Conservation (phyloP, 2,329 filamentous ascomycete genomes). For the Diaporthe vexans region DNA sequence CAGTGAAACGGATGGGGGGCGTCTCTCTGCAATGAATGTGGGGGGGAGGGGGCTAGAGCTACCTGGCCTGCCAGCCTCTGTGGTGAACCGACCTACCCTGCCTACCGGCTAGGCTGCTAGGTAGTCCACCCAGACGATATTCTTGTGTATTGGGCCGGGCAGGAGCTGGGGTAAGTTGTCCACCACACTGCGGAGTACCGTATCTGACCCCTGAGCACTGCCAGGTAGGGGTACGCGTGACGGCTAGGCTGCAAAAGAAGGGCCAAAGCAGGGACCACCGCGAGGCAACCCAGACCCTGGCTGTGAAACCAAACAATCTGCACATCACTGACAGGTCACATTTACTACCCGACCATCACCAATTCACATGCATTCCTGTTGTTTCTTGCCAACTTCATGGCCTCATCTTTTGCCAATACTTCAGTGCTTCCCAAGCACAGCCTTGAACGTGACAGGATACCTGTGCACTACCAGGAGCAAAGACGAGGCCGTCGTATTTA, state of each 20-base stretch:
- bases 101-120: neutral
- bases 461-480: neutral
- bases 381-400: no score
- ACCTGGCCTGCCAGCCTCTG: neutral
- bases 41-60: conserved; percentile 21
- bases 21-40: conserved; percentile 30
- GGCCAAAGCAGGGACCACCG: conserved; percentile 9
- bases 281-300: conserved; percentile 18
- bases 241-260: neutral
- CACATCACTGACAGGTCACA: conserved; percentile 31
- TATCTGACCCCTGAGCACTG: neutral
- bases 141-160: no score
- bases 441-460: neutral
- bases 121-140: neutral
- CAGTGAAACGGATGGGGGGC: conserved; percentile 30
- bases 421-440: neutral
- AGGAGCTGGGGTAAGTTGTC: neutral
- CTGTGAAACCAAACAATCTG: conserved; percentile 32
- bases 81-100: neutral
- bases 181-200: neutral
- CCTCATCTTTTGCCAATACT: neutral
- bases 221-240: neutral
- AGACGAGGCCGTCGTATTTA: neutral
- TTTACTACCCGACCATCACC: neutral
- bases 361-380: neutral